A percentile compares a stretch with the other conserved stretches of the same genome.
phyloP scores from a whole-genome alignment of 2,329 filamentous ascomycete species.

The Xylogone sp. region DNA sequence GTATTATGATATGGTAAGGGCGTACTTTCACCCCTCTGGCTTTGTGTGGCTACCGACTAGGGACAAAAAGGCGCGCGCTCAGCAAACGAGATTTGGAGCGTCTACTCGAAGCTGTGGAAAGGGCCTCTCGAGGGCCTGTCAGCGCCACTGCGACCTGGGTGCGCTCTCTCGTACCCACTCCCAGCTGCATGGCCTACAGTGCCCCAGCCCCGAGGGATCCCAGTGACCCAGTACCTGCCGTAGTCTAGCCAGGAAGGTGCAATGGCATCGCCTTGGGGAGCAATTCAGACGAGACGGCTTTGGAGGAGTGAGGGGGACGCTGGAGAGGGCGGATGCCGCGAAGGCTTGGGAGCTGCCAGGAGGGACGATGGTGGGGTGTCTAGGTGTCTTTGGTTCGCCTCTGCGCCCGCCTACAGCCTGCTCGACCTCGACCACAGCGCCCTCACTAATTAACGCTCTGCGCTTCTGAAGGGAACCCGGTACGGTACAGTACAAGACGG shows the following conservation, averaged over 20 bases:
- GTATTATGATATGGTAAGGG: background rate
- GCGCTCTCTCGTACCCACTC: background rate
- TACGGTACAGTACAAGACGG: too few species aligned
- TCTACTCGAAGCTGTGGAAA: background rate
- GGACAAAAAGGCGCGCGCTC: background rate
- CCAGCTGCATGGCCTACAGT: background rate
- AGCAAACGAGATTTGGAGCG: background rate
- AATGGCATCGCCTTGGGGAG: background rate
- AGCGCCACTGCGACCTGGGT: background rate
- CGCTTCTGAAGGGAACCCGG: too few species aligned
- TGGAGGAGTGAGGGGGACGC: background rate
- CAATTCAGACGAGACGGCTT: background rate
- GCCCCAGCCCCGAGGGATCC: background rate
- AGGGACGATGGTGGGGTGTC: background rate
- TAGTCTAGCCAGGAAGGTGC: background rate
- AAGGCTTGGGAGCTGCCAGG: background rate
- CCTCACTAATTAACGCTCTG: too few species aligned
- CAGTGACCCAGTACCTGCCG: background rate
- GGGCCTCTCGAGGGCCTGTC: background rate
- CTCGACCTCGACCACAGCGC: too few species aligned
- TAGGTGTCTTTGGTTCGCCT: background rate
- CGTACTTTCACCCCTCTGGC: background rate
- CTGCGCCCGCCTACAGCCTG: too few species aligned
- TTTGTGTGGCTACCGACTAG: background rate
- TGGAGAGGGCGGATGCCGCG: background rate